These are phyloP conservation scores for Plenodomus lindquistii DNA, from an alignment of 2,329 filamentous ascomycete species.

Conservation along the genomic window DNA sequence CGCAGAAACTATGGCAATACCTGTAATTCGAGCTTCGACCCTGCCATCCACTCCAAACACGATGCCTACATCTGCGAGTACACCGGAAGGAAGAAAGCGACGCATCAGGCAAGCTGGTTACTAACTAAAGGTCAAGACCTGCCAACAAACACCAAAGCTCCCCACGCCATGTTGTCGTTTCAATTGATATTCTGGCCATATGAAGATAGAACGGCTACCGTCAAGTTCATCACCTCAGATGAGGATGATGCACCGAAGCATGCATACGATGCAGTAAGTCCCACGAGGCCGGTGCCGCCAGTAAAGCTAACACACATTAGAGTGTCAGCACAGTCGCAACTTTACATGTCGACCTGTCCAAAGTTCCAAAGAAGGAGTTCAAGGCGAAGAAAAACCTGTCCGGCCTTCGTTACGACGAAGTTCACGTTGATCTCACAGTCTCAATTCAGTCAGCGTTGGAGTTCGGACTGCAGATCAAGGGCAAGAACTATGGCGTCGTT, in stretches of 20 bases:
- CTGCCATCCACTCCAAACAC: constrained; percentile 1
- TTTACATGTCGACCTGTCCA: constrained; percentile 11
- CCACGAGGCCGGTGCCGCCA: no score
- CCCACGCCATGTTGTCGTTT: constrained; percentile 2
- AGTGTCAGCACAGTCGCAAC: constrained; percentile 8
- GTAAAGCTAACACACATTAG: constrained; percentile 11
- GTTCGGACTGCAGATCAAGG: constrained; percentile 16
- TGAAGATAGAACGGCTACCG: fast-evolving
- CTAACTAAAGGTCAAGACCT: constrained; percentile 23
- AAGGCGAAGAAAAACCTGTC: fast-evolving
- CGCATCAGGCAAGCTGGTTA: constrained; percentile 16
- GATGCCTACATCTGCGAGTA: constrained; percentile 10
- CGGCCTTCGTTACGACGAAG: not conserved
- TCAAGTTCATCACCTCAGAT: constrained; percentile 8
- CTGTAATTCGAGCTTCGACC: not conserved
- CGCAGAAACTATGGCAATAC: constrained; percentile 25
- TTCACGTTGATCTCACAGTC: constrained; percentile 10
- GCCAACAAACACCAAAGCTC: not conserved
- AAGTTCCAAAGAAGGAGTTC: constrained; percentile 9
- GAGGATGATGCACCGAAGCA: constrained; percentile 1
- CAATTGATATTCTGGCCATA: not conserved
- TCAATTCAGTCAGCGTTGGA: constrained; percentile 22
- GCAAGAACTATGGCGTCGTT: constrained; percentile 12
- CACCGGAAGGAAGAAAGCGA: constrained; percentile 1
- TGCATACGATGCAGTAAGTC: not conserved